Conservation (phyloP, 2,329 filamentous ascomycete species). For the Paecilomyces formosus region DNA sequence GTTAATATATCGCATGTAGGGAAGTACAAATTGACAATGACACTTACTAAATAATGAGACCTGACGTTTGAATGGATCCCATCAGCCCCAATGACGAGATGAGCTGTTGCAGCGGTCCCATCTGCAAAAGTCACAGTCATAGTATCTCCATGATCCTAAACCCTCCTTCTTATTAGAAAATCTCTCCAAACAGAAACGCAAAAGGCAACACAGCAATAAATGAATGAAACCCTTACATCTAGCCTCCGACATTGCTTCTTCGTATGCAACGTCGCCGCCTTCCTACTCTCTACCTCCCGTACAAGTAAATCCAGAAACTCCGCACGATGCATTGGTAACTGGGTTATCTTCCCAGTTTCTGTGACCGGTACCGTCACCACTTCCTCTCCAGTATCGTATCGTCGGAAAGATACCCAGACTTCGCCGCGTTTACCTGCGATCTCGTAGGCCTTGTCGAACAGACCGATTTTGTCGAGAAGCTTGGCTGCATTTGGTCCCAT, state of each 20-base stretch:
- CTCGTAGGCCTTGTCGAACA: conserved; percentile 20
- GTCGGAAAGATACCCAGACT: conserved; percentile 17
- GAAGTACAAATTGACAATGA: neutral
- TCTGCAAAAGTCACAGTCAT: conserved; percentile 7
- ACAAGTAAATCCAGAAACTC: conserved; percentile 7
- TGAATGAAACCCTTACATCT: neutral
- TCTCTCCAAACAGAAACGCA: too few species aligned
- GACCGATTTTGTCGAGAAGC: conserved; percentile 15
- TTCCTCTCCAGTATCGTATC: conserved; percentile 27
- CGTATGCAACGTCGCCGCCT: too few species aligned
- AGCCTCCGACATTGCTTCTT: neutral
- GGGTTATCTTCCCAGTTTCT: conserved; percentile 10
- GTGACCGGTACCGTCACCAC: conserved; percentile 20
- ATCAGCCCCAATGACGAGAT: conserved; percentile 17
- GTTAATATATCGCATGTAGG: conserved; percentile 4
- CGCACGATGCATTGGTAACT: conserved; percentile 6
- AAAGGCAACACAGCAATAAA: neutral
- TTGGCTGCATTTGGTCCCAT: conserved; percentile 8
- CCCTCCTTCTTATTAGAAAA: too few species aligned
- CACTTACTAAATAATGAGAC: neutral
- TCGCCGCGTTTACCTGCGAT: conserved; percentile 22
- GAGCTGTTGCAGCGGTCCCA: conserved; percentile 8
- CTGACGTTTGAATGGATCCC: conserved; percentile 15
- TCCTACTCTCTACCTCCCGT: conserved; percentile 2
- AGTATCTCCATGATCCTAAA: conserved; percentile 1